phyloP scores from a whole-genome alignment of 2,329 filamentous ascomycete genomes.

The Penicillium nordicum region DNA sequence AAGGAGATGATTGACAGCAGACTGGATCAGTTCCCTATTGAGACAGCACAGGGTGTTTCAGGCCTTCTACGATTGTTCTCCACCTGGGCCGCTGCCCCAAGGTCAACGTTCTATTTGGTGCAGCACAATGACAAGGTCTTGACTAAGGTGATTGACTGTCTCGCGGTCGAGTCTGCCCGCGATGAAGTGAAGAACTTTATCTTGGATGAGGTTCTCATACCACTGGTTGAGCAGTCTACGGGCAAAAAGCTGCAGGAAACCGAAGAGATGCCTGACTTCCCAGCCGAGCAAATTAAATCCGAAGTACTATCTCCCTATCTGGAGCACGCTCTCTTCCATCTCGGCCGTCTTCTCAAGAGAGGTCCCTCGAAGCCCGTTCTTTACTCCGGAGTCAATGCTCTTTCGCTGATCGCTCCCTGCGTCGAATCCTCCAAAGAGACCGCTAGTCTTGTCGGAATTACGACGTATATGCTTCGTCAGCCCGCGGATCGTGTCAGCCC shows the following conservation, averaged over 20 bases:
- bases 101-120: conserved; percentile 67
- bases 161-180: conserved; percentile 71
- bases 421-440: conserved; percentile 63
- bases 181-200: conserved; percentile 83
- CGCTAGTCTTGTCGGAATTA: conserved; percentile 73
- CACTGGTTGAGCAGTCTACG: conserved; percentile 60
- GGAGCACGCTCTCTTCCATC: conserved; percentile 58
- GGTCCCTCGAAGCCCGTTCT: conserved; percentile 69
- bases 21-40: conserved; percentile 71
- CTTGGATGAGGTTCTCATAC: conserved; percentile 67
- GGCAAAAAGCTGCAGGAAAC: conserved; percentile 53
- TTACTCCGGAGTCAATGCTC: conserved; percentile 71
- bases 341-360: conserved; percentile 54
- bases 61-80: conserved; percentile 75
- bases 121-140: conserved; percentile 60
- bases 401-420: conserved; percentile 71
- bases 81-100: conserved; percentile 70
- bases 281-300: conserved; percentile 34
- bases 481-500: conserved; percentile 80
- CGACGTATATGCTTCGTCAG: conserved; percentile 76
- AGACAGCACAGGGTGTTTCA: conserved; percentile 87
- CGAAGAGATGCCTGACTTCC: conserved; percentile 43
- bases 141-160: conserved; percentile 66
- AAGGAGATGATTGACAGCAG: conserved; percentile 72
- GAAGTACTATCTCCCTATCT: conserved; percentile 56